These are phyloP conservation scores for Phytophthora cryptogea DNA, from an alignment of 352 stramenopile species.

Conservation along the genomic window DNA sequence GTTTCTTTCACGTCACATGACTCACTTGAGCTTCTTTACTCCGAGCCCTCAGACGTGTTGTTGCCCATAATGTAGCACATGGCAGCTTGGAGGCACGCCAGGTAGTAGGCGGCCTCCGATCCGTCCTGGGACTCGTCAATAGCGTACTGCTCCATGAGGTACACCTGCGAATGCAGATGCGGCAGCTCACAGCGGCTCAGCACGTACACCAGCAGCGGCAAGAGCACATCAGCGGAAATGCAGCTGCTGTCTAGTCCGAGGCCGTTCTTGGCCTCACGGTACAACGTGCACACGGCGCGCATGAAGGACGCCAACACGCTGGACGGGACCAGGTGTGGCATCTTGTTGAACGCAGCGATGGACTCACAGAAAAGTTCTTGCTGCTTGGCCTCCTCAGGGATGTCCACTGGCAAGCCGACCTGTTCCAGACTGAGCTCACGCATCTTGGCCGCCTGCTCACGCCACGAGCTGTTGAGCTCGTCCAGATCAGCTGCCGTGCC, in stretches of 20 bases:
- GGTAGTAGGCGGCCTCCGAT: constrained; percentile 82
- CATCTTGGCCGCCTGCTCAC: constrained; percentile 54
- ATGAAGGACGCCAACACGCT: constrained; percentile 69
- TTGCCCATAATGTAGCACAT: constrained; percentile 80
- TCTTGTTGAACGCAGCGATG: constrained; percentile 68
- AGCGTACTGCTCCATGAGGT: constrained; percentile 77
- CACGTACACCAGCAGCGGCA: constrained; percentile 78
- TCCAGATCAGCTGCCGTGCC: constrained; percentile 59
- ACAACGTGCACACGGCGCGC: constrained; percentile 65
- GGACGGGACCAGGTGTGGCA: constrained; percentile 75
- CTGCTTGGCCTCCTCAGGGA: constrained; percentile 26
- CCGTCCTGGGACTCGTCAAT: constrained; percentile 72
- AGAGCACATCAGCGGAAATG: constrained; percentile 79
- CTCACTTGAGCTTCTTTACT: constrained; percentile 17
- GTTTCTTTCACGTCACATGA: constrained; percentile 11
- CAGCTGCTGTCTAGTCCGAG: constrained; percentile 50
- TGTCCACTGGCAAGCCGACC: constrained; percentile 55
- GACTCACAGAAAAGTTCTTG: constrained; percentile 52
- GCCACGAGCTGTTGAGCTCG: constrained; percentile 70
- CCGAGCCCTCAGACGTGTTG: constrained; percentile 17
- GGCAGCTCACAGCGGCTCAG: constrained; percentile 69
- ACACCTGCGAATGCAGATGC: constrained; percentile 79
- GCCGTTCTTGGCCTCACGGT: constrained; percentile 56
- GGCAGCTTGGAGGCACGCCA: constrained; percentile 77
- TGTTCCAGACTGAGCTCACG: constrained; percentile 50